Conservation (phyloP, 768 basidiomycete genomes). For the Panellus pusillus region DNA sequence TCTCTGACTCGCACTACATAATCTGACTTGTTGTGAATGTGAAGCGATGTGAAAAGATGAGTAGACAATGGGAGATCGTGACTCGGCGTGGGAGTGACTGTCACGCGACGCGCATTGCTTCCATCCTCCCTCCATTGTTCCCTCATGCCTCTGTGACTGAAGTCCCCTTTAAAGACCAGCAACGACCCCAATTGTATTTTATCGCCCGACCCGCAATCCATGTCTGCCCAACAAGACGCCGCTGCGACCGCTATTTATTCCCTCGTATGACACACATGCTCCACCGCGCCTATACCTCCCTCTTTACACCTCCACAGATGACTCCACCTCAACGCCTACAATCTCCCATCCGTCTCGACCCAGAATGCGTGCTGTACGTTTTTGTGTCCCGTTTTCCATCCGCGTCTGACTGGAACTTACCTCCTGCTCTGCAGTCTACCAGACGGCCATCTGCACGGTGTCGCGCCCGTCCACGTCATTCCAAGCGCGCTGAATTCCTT, state of each 20-base stretch:
- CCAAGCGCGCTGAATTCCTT: conserved; percentile 40
- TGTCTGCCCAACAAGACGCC: conserved; percentile 15
- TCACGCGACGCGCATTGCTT: no score
- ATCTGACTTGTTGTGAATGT: no score
- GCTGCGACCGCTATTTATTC: conserved; percentile 25
- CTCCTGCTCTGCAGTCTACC: neutral
- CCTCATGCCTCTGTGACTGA: conserved; percentile 27
- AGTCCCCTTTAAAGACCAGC: conserved; percentile 19
- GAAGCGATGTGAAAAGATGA: neutral
- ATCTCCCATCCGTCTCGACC: conserved; percentile 26
- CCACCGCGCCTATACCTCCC: neutral
- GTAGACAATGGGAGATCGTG: conserved; percentile 4
- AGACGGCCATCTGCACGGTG: conserved; percentile 38
- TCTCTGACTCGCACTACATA: neutral
- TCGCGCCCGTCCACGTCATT: conserved; percentile 33
- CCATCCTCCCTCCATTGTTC: conserved; percentile 13
- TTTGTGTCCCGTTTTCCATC: neutral
- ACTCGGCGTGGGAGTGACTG: neutral
- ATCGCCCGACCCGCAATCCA: conserved; percentile 39
- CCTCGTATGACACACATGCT: conserved; percentile 12
- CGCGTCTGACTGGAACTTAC: conserved; percentile 1
- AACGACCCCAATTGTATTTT: conserved; percentile 37
- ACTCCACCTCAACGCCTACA: conserved; percentile 20
- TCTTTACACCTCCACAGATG: conserved; percentile 12
- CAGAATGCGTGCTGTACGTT: conserved; percentile 14